Conservation (phyloP, 768 basidiomycete species). For the Amanita rimosa region DNA sequence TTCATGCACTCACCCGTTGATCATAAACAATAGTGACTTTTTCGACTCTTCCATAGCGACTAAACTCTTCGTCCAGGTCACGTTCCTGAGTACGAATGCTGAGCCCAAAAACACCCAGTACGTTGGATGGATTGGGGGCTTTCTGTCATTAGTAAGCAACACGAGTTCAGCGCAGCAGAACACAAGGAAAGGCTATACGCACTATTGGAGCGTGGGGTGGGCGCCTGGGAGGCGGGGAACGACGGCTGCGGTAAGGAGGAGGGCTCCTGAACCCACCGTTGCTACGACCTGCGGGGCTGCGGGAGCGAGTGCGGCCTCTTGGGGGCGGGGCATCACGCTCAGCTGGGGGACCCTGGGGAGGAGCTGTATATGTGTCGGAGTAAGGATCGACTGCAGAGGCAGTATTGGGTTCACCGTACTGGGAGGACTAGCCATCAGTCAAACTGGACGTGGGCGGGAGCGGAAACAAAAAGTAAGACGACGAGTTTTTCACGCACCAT, state of each 20-base stretch:
- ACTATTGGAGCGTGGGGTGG: conserved; percentile 69
- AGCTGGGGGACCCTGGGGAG: conserved; percentile 38
- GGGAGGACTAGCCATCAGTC: conserved; percentile 10
- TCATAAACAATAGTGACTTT: conserved; percentile 97
- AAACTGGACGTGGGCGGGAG: conserved; percentile 6
- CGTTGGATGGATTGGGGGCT: conserved; percentile 81
- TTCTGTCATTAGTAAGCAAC: conserved; percentile 36
- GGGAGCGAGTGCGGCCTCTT: conserved; percentile 67
- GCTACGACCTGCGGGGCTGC: conserved; percentile 47
- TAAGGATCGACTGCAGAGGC: conserved; percentile 64
- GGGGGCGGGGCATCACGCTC: conserved; percentile 45
- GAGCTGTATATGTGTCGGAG: conserved; percentile 70
- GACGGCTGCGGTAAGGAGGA: conserved; percentile 31
- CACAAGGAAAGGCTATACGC: conserved; percentile 20
- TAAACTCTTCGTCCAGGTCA: conserved; percentile 92
- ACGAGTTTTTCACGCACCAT: conserved; percentile 38
- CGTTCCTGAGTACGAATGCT: conserved; percentile 91
- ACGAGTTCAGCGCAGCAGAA: conserved; percentile 8
- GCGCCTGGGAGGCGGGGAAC: conserved; percentile 50
- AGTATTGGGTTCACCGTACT: conserved; percentile 57
- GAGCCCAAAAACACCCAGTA: conserved; percentile 96
- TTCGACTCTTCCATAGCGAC: conserved; percentile 78
- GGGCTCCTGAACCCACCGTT: conserved; percentile 46
- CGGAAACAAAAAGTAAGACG: conserved; percentile 4
- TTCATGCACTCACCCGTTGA: conserved; percentile 58